A percentile compares a stretch with the other conserved stretches of the same genome.
Conservation (phyloP, 164 flowering plant genomes). For the Cinnamomum micranthum region DNA sequence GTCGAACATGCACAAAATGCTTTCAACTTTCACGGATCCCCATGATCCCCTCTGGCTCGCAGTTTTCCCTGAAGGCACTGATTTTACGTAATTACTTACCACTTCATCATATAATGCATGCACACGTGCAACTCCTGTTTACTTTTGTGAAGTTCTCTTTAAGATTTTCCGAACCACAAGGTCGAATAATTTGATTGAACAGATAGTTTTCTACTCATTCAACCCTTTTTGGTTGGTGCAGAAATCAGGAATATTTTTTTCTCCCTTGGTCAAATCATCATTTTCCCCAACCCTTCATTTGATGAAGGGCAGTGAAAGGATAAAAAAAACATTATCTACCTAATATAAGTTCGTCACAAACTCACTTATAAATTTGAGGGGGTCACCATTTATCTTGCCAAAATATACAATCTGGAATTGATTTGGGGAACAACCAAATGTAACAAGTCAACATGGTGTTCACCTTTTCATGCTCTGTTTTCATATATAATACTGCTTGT, state of each 20-base stretch:
- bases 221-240: background rate
- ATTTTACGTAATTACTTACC: constrained; percentile 65
- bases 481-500: background rate
- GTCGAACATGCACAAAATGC: constrained; percentile 50
- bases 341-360: too few species aligned
- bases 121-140: background rate
- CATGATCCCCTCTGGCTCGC: constrained; percentile 88
- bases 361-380: too few species aligned
- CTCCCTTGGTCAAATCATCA: too few species aligned
- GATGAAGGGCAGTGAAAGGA: background rate
- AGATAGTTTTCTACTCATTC: background rate
- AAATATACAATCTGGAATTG: too few species aligned
- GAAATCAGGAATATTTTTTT: background rate
- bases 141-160: background rate
- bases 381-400: too few species aligned
- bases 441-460: too few species aligned
- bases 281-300: background rate
- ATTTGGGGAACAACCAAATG: too few species aligned
- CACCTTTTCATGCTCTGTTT: too few species aligned
- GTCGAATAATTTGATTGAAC: background rate
- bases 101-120: background rate
- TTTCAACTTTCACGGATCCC: constrained; percentile 60
- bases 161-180: background rate
- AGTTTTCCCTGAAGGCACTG: constrained; percentile 97
- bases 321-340: background rate